Evolutionary conservation across 2,329 filamentous ascomycete species (phyloP).

Genomic region (Verticillium nubilum): DNA sequence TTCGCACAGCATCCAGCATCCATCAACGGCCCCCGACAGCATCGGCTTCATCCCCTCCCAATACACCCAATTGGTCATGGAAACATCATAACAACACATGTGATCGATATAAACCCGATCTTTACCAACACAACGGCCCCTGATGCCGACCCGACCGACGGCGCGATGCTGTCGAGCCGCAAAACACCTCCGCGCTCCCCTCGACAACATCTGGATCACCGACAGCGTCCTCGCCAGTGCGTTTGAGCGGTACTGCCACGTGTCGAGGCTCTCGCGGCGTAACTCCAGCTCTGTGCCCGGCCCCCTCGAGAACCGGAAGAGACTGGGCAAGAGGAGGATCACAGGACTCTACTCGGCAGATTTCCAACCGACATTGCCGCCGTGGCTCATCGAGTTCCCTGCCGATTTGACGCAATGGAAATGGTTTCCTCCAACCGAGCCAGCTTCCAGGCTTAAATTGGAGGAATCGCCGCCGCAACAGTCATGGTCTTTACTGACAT

Average conservation of each 20-base stretch:
- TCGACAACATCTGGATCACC: conserved; percentile 51
- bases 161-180: conserved; percentile 44
- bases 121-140: conserved; percentile 14
- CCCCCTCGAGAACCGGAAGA: conserved; percentile 49
- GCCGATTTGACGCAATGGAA: conserved; percentile 41
- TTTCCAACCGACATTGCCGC: conserved; percentile 27
- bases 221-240: conserved; percentile 48
- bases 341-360: conserved; percentile 40
- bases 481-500: neutral
- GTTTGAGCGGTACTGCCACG: conserved; percentile 38
- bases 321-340: conserved; percentile 48
- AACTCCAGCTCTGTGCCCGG: conserved; percentile 39
- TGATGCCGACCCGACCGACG: conserved; percentile 22
- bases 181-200: conserved; percentile 30
- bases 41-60: neutral
- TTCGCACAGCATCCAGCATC: neutral
- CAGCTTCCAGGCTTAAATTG: too few species aligned
- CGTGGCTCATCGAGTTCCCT: conserved; percentile 42
- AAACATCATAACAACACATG: conserved; percentile 1
- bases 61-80: conserved; percentile 3
- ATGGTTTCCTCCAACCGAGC: conserved; percentile 42
- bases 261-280: conserved; percentile 20
- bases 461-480: neutral
- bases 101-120: neutral
- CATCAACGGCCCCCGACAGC: neutral